Conservation (phyloP, 768 basidiomycete species). For the Mycena filopes region DNA sequence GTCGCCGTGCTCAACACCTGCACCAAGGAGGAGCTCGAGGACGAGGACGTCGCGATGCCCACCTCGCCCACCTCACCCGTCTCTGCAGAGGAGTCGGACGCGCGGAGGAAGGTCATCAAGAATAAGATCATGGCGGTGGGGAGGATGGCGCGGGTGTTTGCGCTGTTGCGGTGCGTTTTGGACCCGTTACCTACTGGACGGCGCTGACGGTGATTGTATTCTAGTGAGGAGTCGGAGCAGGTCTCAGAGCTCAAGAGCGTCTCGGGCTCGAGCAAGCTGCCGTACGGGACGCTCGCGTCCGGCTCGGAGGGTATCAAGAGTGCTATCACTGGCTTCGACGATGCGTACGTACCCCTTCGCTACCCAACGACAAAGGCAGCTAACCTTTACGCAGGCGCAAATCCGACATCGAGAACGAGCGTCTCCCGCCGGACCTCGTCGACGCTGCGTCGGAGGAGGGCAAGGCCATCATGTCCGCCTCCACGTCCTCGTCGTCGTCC, state of each 20-base stretch:
- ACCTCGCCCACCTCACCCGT: constrained; percentile 47
- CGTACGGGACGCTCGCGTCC: constrained; percentile 84
- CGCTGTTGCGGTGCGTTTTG: constrained; percentile 86
- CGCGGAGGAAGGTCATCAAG: constrained; percentile 93
- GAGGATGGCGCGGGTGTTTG: constrained; percentile 96
- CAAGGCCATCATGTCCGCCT: constrained; percentile 65
- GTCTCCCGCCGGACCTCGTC: constrained; percentile 92
- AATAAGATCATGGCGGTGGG: constrained; percentile 99
- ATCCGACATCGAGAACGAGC: constrained; percentile 98
- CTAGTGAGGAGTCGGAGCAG: constrained; percentile 95
- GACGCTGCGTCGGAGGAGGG: constrained; percentile 82
- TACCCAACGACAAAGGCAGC: neutral
- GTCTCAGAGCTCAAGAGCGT: constrained; percentile 97
- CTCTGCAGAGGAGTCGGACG: constrained; percentile 60
- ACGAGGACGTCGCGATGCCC: constrained; percentile 59
- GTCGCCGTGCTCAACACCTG: constrained; percentile 96
- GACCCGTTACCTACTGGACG: neutral
- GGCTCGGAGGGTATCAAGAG: constrained; percentile 98
- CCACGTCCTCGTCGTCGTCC: constrained; percentile 56
- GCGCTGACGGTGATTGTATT: neutral
- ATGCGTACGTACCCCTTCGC: constrained; percentile 75
- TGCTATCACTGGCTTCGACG: constrained; percentile 92
- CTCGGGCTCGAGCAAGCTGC: constrained; percentile 78
- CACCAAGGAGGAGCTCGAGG: constrained; percentile 95
- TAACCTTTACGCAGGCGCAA: constrained; percentile 70